Conservation (phyloP, 208 protist genomes). For the Wallacemonas sp. region DNA sequence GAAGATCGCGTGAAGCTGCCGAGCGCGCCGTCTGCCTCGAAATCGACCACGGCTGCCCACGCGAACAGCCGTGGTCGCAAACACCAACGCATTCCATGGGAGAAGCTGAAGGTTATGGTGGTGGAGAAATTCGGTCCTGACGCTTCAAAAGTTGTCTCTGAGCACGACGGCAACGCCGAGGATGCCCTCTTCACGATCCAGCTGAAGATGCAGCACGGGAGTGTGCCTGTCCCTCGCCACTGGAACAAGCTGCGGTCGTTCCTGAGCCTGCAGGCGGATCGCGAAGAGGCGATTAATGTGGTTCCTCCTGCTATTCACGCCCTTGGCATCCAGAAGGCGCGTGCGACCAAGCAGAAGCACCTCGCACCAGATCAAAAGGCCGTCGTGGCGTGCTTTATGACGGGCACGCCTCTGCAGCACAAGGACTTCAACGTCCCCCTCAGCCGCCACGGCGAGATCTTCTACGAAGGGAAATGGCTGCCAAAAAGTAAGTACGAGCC, state of each 20-base stretch:
- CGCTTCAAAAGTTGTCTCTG: constrained; percentile 91
- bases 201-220: constrained; percentile 92
- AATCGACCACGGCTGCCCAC: constrained; percentile 9
- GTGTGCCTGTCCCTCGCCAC: constrained; percentile 97
- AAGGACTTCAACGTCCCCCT: constrained; percentile 85
- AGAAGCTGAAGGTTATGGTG: constrained; percentile 57
- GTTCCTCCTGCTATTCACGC: constrained; percentile 94
- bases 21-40: neutral
- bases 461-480: constrained; percentile 97
- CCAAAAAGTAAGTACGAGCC: constrained; percentile 55
- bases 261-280: constrained; percentile 94
- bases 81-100: constrained; percentile 57
- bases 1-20: constrained; percentile 37
- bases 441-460: constrained; percentile 94
- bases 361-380: constrained; percentile 96
- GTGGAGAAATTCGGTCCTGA: constrained; percentile 33
- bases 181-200: constrained; percentile 96
- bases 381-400: constrained; percentile 98
- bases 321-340: constrained; percentile 95
- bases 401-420: constrained; percentile 94
- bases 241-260: constrained; percentile 98
- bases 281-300: constrained; percentile 94
- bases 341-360: constrained; percentile 97
- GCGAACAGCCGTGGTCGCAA: constrained; percentile 31
- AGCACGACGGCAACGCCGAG: constrained; percentile 95